Evolutionary conservation across 768 basidiomycete species (phyloP), one percentile per base, ranked within the genome.

Genomic region (Trametopsis cervina): DNA sequence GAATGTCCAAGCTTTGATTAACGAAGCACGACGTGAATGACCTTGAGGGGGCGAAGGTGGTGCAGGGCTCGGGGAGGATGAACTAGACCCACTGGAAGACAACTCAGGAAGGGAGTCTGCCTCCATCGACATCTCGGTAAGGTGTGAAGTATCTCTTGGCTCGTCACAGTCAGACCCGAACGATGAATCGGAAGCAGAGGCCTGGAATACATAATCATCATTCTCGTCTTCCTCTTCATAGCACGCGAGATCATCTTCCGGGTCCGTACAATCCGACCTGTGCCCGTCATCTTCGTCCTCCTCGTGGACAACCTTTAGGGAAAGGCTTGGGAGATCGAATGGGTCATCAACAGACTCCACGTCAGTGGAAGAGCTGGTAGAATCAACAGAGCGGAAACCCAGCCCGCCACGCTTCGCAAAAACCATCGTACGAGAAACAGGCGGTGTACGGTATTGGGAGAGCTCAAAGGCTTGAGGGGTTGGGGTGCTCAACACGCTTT

Each of bases 151-250:
- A 40, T 46, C 55, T 52, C 29, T 63, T 51, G 39, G 69, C 54
- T 59, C 65, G 57, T 54, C 59, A 33, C 9, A 7, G 6, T 55
- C 54, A 17, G 61, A 66, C 27, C 54, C 57, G 40, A 56, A 56
- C 29, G 63, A 61, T 17, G 61, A 65, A 20, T 46, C 52, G 20
- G 23, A 63, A 63, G 63, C 35, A 63, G 63, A 40, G 60, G 66
- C 40, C 51, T 51, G 57, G 50, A 70, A 64, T 21, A 73, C 72
- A 49, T 56, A 60, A 11, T 80, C 82, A 50, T 87, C 84, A 57
- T 81, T 83, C 13, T 82, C 77, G 24, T 81, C 77, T 24, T 83
- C 84, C 46, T 85, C 84, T 59, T 87, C 85, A 48, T 86, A 88
- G 23, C 80, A 72, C 37, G 70, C 76, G 26, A 86, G 65, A 18